phyloP scores from a whole-genome alignment of 148 eudicot species.

The Fagopyrum tataricum region DNA sequence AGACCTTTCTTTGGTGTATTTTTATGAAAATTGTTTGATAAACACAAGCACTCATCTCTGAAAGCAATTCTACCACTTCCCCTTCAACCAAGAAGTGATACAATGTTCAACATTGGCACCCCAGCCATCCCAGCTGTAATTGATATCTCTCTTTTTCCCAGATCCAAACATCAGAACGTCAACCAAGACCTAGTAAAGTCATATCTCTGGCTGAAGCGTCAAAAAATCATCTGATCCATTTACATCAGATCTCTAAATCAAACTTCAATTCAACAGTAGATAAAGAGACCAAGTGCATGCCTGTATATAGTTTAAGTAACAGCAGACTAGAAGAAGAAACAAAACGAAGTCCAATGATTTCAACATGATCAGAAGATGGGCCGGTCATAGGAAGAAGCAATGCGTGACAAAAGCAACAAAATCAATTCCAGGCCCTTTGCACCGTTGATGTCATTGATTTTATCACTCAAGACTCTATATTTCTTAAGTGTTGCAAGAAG shows the following conservation, averaged over 20 bases:
- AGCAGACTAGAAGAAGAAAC: neutral
- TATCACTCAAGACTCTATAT: neutral
- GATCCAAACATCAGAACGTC: neutral
- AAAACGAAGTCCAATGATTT: neutral
- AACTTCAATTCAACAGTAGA: neutral
- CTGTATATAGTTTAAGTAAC: neutral
- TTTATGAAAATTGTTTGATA: neutral
- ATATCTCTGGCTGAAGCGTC: neutral
- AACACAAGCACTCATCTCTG: neutral
- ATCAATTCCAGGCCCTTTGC: neutral
- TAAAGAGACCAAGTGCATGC: neutral
- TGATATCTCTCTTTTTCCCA: neutral
- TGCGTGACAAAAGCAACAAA: neutral
- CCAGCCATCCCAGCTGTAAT: neutral
- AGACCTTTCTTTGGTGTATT: neutral
- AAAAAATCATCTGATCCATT: neutral
- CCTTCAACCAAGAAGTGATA: neutral
- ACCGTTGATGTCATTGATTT: too few species aligned
- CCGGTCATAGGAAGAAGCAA: neutral
- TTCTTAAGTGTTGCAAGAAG: neutral
- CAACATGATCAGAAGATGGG: neutral
- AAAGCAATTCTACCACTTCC: constrained; percentile 6
- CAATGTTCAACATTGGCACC: neutral
- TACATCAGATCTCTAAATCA: neutral
- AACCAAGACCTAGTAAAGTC: neutral